Percentiles rank a stretch among this genome's conserved stretches.
Conservation (phyloP, 768 basidiomycete species). For the Pulveroboletus sp. region DNA sequence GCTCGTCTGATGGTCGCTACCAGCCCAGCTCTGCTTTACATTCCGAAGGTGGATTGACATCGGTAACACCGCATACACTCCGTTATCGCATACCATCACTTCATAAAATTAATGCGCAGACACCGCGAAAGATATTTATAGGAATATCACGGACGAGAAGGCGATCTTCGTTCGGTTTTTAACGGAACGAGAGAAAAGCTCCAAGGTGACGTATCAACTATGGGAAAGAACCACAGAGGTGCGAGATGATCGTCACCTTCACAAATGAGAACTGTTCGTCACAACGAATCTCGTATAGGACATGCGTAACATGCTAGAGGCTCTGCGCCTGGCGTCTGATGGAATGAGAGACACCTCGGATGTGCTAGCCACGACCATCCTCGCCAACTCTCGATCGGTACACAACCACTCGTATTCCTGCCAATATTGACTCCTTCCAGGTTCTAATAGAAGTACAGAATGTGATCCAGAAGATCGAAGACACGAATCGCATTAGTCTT, state of each 20-base stretch:
- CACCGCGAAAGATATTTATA: slow-evolving; percentile 60
- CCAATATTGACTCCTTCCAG: slow-evolving; percentile 14
- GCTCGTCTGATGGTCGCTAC: slow-evolving; percentile 20
- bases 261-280: neutral
- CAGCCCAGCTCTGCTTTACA: slow-evolving; percentile 74
- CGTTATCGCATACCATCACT: slow-evolving; percentile 5
- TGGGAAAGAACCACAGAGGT: slow-evolving; percentile 30
- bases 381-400: slow-evolving; percentile 22
- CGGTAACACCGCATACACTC: slow-evolving; percentile 37
- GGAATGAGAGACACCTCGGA: slow-evolving; percentile 23
- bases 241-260: slow-evolving; percentile 5
- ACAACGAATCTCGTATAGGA: slow-evolving; percentile 19
- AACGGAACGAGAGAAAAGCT: slow-evolving; percentile 38
- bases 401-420: neutral
- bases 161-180: slow-evolving; percentile 45
- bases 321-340: slow-evolving; percentile 16
- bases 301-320: slow-evolving; percentile 23
- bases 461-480: slow-evolving; percentile 18
- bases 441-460: slow-evolving; percentile 19
- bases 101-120: slow-evolving; percentile 35
- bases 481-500: slow-evolving; percentile 17
- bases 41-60: slow-evolving; percentile 73
- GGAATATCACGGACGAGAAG: slow-evolving; percentile 59
- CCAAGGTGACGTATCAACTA: slow-evolving; percentile 24
- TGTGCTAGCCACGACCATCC: slow-evolving; percentile 6